These are phyloP conservation scores for Phytophthora kernoviae DNA, from an alignment of 352 stramenopile genomes.

Conservation along the genomic window DNA sequence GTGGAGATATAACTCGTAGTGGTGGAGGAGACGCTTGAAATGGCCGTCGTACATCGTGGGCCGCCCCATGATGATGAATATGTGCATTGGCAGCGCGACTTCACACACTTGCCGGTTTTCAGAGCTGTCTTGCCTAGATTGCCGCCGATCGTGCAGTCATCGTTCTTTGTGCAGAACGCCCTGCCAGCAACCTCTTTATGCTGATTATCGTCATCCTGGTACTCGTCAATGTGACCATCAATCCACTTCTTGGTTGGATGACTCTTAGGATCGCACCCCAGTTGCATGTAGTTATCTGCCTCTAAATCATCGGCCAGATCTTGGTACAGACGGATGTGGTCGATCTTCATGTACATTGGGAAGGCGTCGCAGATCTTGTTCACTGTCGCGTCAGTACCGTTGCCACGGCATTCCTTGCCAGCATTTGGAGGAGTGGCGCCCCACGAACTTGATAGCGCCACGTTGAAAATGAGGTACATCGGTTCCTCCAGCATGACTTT, in stretches of 20 bases:
- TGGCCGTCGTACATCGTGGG: slow-evolving; percentile 53
- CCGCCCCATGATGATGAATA: slow-evolving; percentile 53
- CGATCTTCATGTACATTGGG: slow-evolving; percentile 76
- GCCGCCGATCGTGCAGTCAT: slow-evolving; percentile 62
- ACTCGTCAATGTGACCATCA: slow-evolving; percentile 65
- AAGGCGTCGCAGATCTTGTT: slow-evolving; percentile 69
- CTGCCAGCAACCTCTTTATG: slow-evolving; percentile 40
- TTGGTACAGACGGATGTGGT: slow-evolving; percentile 73
- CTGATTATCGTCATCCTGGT: slow-evolving; percentile 57
- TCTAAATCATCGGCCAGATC: slow-evolving; percentile 42
- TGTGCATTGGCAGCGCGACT: slow-evolving; percentile 52
- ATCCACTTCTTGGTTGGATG: slow-evolving; percentile 76
- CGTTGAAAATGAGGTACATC: slow-evolving; percentile 94
- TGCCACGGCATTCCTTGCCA: slow-evolving; percentile 52
- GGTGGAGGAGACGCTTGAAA: slow-evolving; percentile 23
- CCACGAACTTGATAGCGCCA: slow-evolving; percentile 93
- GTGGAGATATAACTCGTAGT: slow-evolving; percentile 17
- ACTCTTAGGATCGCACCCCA: slow-evolving; percentile 53
- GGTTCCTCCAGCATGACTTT: slow-evolving; percentile 88
- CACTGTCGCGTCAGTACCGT: slow-evolving; percentile 39
- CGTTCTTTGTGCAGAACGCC: slow-evolving; percentile 43
- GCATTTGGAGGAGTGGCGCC: slow-evolving; percentile 61
- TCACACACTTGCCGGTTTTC: slow-evolving; percentile 55
- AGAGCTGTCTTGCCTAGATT: slow-evolving; percentile 32
- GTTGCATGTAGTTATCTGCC: slow-evolving; percentile 51